phyloP scores from a whole-genome alignment of 2,329 filamentous ascomycete species.

The Venturia effusa region DNA sequence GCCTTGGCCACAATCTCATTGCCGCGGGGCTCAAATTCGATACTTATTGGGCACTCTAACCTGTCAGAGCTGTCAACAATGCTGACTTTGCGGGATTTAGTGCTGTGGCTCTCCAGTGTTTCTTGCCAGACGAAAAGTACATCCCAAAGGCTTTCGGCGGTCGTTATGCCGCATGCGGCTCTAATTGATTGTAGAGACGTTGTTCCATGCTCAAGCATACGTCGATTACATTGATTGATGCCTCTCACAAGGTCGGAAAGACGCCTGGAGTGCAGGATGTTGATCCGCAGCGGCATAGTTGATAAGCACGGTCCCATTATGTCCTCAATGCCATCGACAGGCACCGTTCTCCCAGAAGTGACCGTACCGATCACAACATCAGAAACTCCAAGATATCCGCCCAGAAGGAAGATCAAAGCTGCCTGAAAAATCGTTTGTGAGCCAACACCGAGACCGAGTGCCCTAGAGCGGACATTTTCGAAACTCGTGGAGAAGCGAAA shows the following conservation, averaged over 20 bases:
- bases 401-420: conserved; percentile 55
- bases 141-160: conserved; percentile 57
- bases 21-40: conserved; percentile 61
- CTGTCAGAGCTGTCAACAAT: conserved; percentile 57
- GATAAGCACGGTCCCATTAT: conserved; percentile 72
- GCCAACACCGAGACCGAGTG: conserved; percentile 39
- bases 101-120: conserved; percentile 37
- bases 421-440: conserved; percentile 68
- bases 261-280: conserved; percentile 41
- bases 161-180: conserved; percentile 43
- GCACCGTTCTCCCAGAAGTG: conserved; percentile 69
- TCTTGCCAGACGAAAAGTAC: conserved; percentile 79
- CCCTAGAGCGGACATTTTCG: conserved; percentile 22
- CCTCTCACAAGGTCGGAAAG: conserved; percentile 51
- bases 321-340: conserved; percentile 57
- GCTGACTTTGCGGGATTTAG: conserved; percentile 31
- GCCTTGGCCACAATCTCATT: conserved; percentile 39
- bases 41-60: conserved; percentile 62
- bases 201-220: conserved; percentile 51
- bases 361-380: conserved; percentile 71
- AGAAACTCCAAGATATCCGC: conserved; percentile 48
- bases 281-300: conserved; percentile 60
- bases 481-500: conserved; percentile 3
- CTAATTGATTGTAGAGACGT: conserved; percentile 61
- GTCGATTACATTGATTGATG: conserved; percentile 55